A percentile compares a stretch with the other conserved stretches of the same genome.
phyloP scores from a whole-genome alignment of 106 monocot species.

The Xerophyta viscosa region DNA sequence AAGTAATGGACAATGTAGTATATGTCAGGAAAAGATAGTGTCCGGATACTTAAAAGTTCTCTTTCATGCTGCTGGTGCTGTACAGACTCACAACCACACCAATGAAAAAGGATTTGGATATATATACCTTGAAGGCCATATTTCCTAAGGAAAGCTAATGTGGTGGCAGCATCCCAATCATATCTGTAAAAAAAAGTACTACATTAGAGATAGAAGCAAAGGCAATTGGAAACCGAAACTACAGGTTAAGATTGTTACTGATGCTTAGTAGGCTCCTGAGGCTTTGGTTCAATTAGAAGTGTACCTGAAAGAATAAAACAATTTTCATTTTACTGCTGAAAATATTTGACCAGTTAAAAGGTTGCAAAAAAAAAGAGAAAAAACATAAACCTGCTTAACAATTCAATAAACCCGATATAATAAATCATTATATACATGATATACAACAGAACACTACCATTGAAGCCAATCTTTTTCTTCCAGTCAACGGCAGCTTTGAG shows the following conservation, averaged over 20 bases:
- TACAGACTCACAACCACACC: too few species aligned
- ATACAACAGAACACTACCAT: conserved; percentile 27
- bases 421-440: too few species aligned
- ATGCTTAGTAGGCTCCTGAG: conserved; percentile 97
- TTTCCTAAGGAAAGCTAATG: conserved; percentile 66
- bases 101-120: background rate
- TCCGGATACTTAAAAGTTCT: too few species aligned
- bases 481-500: conserved; percentile 88
- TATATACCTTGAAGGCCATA: conserved; percentile 71
- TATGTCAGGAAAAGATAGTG: too few species aligned
- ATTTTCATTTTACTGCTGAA: background rate
- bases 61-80: too few species aligned
- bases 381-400: too few species aligned
- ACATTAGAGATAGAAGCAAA: background rate
- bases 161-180: conserved; percentile 98
- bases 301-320: conserved; percentile 43
- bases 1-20: too few species aligned
- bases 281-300: conserved; percentile 91
- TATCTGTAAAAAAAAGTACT: conserved; percentile 39
- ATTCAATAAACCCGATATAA: too few species aligned
- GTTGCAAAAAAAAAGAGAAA: too few species aligned
- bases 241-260: conserved; percentile 44
- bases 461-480: conserved; percentile 97
- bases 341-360: too few species aligned
- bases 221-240: background rate